Conservation (phyloP, 768 basidiomycete species). For the Lentinula sp. region DNA sequence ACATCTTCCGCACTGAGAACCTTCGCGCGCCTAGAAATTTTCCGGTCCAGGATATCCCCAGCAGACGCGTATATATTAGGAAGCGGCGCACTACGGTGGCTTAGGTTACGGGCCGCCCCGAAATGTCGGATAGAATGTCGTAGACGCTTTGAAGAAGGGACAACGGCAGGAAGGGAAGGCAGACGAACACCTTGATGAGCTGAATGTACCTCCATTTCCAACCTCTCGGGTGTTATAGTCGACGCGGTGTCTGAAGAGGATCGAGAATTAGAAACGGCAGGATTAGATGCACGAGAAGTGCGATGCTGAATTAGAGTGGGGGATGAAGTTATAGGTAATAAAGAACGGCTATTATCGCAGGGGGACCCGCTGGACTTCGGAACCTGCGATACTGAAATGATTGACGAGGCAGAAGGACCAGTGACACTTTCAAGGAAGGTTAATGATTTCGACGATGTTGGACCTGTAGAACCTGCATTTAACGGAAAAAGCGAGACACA, state of each 20-base stretch:
- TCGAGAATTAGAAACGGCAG: neutral
- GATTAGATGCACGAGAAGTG: neutral
- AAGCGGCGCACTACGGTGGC: neutral
- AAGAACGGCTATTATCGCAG: neutral
- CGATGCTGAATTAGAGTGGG: neutral
- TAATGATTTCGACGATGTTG: neutral
- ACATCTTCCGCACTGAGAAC: constrained; percentile 1
- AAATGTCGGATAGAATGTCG: neutral
- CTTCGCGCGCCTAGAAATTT: neutral
- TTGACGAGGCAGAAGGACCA: neutral
- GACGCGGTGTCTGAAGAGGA: neutral
- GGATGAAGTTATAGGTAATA: neutral
- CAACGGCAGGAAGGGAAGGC: neutral
- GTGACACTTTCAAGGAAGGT: neutral
- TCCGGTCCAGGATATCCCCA: neutral
- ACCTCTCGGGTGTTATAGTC: neutral
- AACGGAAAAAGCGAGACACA: neutral
- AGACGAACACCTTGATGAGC: neutral
- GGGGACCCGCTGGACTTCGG: neutral
- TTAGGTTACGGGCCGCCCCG: neutral
- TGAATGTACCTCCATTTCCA: neutral
- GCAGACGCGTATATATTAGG: neutral
- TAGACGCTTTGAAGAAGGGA: neutral
- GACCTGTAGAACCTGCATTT: neutral
- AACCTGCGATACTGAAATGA: neutral